Evolutionary conservation across 1,139 yeast genomes (phyloP).

Genomic region (Blastobotrys persicus): DNA sequence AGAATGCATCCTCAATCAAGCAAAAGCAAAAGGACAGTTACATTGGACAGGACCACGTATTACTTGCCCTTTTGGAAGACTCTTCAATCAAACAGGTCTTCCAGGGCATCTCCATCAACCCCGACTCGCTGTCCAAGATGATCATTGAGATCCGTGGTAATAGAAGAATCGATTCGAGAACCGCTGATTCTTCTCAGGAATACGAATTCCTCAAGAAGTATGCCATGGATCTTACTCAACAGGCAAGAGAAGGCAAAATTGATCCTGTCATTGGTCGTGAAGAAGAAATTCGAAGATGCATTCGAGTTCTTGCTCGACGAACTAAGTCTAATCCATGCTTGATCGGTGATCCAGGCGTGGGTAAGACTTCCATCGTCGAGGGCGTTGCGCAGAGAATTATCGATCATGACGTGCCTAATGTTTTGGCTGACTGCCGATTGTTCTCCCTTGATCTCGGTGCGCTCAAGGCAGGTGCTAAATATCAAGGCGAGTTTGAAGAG

Average conservation of each 20-base stretch:
- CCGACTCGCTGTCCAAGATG: conserved; percentile 73
- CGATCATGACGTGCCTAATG: conserved; percentile 91
- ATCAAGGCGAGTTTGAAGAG: conserved; percentile 98
- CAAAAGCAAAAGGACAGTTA: conserved; percentile 86
- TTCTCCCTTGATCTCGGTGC: conserved; percentile 93
- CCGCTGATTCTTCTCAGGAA: conserved; percentile 84
- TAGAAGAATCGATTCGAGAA: conserved; percentile 88
- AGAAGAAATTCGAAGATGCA: conserved; percentile 94
- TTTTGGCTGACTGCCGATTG: conserved; percentile 73
- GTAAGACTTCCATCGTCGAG: conserved; percentile 96
- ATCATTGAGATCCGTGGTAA: conserved; percentile 85
- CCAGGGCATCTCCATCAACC: conserved; percentile 67
- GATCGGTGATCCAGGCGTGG: conserved; percentile 99
- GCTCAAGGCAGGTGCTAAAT: conserved; percentile 96
- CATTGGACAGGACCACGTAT: conserved; percentile 90
- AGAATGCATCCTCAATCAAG: conserved; percentile 70
- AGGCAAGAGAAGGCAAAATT: conserved; percentile 88
- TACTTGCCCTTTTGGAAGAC: conserved; percentile 83
- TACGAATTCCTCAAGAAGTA: conserved; percentile 84
- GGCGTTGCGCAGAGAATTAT: conserved; percentile 98
- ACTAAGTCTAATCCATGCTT: conserved; percentile 94
- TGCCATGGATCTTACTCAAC: conserved; percentile 89
- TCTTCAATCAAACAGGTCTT: conserved; percentile 65
- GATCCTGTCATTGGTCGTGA: conserved; percentile 99
- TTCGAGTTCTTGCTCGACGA: conserved; percentile 90